Conservation (phyloP, 1,284 basidiomycete genomes). For the Caloboletus inedulis region DNA sequence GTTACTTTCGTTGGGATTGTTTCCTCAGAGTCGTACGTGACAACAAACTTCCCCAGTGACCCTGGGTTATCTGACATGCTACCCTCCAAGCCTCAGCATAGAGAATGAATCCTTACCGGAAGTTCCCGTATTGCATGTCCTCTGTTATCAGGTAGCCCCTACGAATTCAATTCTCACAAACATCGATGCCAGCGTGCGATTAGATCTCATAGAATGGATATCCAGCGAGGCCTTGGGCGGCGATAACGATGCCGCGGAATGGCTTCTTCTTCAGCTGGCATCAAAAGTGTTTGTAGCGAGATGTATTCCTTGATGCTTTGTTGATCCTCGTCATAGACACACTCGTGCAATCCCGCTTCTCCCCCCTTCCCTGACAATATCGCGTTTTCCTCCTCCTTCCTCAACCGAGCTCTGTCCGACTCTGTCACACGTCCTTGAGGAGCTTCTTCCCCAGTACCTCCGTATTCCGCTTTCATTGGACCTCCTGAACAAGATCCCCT, state of each 20-base stretch:
- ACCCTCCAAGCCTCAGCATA: slow-evolving; percentile 26
- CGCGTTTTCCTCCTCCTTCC: slow-evolving; percentile 52
- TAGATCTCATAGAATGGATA: slow-evolving; percentile 67
- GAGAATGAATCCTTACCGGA: slow-evolving; percentile 37
- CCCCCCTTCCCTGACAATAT: slow-evolving; percentile 65
- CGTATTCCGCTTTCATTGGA: slow-evolving; percentile 55
- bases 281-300: slow-evolving; percentile 57
- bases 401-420: slow-evolving; percentile 39
- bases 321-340: slow-evolving; percentile 46
- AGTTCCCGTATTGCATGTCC: slow-evolving; percentile 67
- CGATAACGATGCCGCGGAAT: slow-evolving; percentile 73
- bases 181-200: slow-evolving; percentile 33
- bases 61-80: slow-evolving; percentile 24
- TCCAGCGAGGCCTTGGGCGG: slow-evolving; percentile 64
- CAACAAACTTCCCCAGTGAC: background rate
- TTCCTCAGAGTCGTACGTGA: slow-evolving; percentile 56
- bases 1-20: slow-evolving; percentile 69
- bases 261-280: slow-evolving; percentile 65
- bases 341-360: slow-evolving; percentile 65
- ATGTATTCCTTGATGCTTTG: background rate
- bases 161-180: background rate
- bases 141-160: slow-evolving; percentile 46
- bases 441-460: slow-evolving; percentile 51
- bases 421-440: slow-evolving; percentile 50
- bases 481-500: slow-evolving; percentile 58